Conservation (phyloP, 495 filamentous ascomycete species). For the Neurospora discreta region DNA sequence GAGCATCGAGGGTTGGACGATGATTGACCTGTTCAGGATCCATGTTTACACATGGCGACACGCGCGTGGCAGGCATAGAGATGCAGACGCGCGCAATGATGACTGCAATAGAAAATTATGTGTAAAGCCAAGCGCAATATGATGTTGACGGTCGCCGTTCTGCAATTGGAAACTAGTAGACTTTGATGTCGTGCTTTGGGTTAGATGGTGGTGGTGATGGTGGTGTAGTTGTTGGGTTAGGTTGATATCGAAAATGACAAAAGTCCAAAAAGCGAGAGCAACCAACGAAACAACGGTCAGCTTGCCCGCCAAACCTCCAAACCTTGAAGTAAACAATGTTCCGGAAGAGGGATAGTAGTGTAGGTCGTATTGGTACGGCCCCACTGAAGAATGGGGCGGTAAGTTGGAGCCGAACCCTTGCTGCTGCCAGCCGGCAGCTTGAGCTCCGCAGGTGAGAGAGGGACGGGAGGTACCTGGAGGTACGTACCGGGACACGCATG, state of each 20-base stretch:
- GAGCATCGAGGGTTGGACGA: not conserved
- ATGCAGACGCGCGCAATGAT: conserved; percentile 1
- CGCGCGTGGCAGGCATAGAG: conserved; percentile 20
- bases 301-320: not conserved
- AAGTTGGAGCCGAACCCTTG: not conserved
- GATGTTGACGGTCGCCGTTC: not conserved
- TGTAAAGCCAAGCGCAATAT: not conserved
- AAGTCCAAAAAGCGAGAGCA: not conserved
- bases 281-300: conserved; percentile 1
- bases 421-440: not conserved
- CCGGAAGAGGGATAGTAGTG: conserved; percentile 19
- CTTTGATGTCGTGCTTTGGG: not conserved
- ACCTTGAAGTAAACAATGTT: conserved; percentile 23
- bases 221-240: not conserved
- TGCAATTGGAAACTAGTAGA: not conserved
- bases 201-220: not conserved
- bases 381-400: not conserved
- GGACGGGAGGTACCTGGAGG: not conserved
- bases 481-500: not conserved
- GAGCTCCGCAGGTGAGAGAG: not conserved
- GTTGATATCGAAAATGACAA: not conserved
- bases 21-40: conserved; percentile 28
- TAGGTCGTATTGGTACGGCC: not conserved
- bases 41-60: conserved; percentile 29
- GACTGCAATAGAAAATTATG: not conserved